Conservation (phyloP, 2,329 filamentous ascomycete species). For the Talaromyces verruculosus region DNA sequence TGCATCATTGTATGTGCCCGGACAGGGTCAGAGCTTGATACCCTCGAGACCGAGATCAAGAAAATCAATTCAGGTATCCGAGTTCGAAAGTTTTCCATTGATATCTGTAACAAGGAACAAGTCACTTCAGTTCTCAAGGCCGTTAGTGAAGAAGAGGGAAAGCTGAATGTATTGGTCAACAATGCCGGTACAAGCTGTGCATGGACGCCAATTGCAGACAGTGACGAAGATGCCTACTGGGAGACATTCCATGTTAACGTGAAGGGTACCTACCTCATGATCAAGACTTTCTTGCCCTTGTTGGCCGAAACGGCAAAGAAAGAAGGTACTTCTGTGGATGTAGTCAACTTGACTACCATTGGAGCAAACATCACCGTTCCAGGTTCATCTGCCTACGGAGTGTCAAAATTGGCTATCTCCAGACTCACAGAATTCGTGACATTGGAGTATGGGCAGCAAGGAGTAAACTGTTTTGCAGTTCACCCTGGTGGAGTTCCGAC, state of each 20-base stretch:
- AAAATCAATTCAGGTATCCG: background rate
- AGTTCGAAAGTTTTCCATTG: background rate
- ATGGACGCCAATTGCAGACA: conserved; percentile 32
- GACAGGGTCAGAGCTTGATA: background rate
- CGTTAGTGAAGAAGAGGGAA: background rate
- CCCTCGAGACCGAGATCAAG: background rate
- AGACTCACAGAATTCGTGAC: conserved; percentile 49
- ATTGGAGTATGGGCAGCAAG: conserved; percentile 46
- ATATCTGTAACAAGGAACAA: background rate
- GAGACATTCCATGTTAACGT: conserved; percentile 51
- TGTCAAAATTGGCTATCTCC: conserved; percentile 47
- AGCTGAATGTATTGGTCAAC: conserved; percentile 47
- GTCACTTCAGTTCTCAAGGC: background rate
- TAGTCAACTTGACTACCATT: conserved; percentile 44
- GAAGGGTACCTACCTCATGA: conserved; percentile 49
- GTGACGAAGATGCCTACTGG: conserved; percentile 43
- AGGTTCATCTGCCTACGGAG: conserved; percentile 48
- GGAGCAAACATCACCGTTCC: conserved; percentile 40
- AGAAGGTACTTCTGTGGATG: conserved; percentile 37
- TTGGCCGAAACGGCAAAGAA: conserved; percentile 29
- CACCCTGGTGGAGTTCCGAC: conserved; percentile 52
- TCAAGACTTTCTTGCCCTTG: conserved; percentile 50
- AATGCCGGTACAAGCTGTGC: conserved; percentile 43
- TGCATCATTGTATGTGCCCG: background rate
- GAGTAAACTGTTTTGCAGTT: conserved; percentile 38